Base-by-base conservation (phyloP, 1,284 basidiomycete genomes). In the Pterula multifida region DNA sequence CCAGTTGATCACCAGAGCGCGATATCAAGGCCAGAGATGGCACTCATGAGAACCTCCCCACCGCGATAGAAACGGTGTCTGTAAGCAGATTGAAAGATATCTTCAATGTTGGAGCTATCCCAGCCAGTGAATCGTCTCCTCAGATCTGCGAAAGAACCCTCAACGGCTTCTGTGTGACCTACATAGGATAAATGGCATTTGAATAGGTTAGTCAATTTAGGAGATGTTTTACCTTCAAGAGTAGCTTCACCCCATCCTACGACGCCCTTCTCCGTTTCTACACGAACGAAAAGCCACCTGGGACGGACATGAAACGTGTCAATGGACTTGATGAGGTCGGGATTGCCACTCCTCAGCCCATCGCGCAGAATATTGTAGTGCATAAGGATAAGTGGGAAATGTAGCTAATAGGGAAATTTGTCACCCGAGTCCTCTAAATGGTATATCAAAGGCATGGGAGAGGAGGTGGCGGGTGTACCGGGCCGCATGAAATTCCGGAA, bases 231-330 rank as follows among this genome's bases (percentile, higher is more conserved):
- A 3, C 81, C 81, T 63, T 82, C 79, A 13, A 83, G 69, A 0
- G 79, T 81, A 26, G 68, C 75, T 64, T 81, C 79, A 3, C 78
- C 79, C 78, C 85, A 89, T 24, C 85, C 85, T 23, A 87, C 72
- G 26, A 81, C 66, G 1, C 80, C 82, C 47, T 79, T 75, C 4
- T 72, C 70, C 0, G 82, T 87, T 59, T 82, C 79, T 17, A 88
- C 73, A 3, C 83, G 75, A 22, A 88, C 79, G 57, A 89, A 86
- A 12, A 90, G 68, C 85, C 85, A 88, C 53, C 83, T 72, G 0
- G 85, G 84, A 23, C 80, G 79, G 15, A 88, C 68, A 53, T 83
- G 78, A 63, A 89, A 89, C 48, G 69, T 65, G 75, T 79, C 45
- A 19, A 47, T 47, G 11, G 12, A 44, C 51, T 32, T 48, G 39